These are phyloP conservation scores for Chrysanthemum seticuspe DNA, from an alignment of 129 eudicot genomes.

Conservation along the genomic window DNA sequence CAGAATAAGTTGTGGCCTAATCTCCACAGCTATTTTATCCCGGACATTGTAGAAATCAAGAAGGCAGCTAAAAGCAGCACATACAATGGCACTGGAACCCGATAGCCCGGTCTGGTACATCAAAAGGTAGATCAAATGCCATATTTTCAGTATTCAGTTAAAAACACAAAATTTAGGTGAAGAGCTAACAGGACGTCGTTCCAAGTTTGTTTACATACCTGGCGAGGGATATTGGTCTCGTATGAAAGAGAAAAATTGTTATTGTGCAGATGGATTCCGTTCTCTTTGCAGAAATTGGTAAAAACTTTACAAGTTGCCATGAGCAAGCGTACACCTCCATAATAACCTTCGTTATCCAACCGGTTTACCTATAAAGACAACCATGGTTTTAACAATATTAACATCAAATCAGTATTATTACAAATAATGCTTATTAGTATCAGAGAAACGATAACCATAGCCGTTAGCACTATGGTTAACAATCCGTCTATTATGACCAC, in stretches of 20 bases:
- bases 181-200: background rate
- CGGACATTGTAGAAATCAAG: constrained; percentile 85
- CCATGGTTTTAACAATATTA: background rate
- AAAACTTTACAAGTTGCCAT: constrained; percentile 91
- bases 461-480: too few species aligned
- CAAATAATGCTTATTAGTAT: too few species aligned
- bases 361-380: constrained; percentile 57
- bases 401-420: too few species aligned
- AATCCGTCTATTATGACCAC: background rate
- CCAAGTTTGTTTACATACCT: constrained; percentile 38
- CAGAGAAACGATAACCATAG: too few species aligned
- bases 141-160: background rate
- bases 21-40: constrained; percentile 67
- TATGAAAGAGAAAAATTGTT: constrained; percentile 76
- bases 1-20: constrained; percentile 88
- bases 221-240: constrained; percentile 97
- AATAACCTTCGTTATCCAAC: constrained; percentile 75
- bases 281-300: constrained; percentile 61
- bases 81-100: constrained; percentile 96
- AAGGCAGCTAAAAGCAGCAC: constrained; percentile 96
- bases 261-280: constrained; percentile 52
- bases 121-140: background rate
- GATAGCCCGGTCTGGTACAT: constrained; percentile 86
- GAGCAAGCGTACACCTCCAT: constrained; percentile 90
- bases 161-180: background rate